phyloP scores from a whole-genome alignment of 164 flowering plant species.

The Chimonanthus salicifolius region DNA sequence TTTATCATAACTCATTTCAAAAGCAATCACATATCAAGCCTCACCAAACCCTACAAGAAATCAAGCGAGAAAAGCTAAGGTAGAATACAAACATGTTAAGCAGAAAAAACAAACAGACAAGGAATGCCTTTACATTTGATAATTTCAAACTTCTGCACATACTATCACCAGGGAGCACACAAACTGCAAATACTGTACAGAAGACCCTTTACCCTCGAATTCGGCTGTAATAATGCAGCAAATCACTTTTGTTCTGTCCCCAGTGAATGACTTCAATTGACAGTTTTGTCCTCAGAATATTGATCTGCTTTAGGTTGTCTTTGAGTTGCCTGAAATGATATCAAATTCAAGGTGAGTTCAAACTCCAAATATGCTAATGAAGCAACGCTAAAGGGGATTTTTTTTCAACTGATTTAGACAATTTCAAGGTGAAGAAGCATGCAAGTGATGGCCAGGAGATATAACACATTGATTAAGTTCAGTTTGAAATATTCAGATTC shows the following conservation, averaged over 20 bases:
- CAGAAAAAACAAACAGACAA: background rate
- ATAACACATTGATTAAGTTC: background rate
- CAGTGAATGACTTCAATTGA: background rate
- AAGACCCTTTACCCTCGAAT: background rate
- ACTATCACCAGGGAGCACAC: background rate
- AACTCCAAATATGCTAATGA: background rate
- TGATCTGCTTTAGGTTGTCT: background rate
- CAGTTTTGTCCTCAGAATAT: background rate
- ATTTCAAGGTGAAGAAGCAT: background rate
- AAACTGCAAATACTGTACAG: background rate
- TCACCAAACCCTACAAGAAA: conserved; percentile 2
- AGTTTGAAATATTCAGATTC: background rate
- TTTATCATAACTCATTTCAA: background rate
- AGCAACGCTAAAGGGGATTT: background rate
- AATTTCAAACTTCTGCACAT: too few relatives aligned
- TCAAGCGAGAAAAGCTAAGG: background rate
- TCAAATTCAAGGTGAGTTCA: background rate
- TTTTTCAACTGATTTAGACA: background rate
- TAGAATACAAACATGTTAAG: background rate
- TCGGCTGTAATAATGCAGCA: background rate
- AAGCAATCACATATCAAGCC: background rate
- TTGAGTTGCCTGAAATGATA: background rate
- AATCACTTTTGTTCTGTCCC: background rate
- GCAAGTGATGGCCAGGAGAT: background rate
- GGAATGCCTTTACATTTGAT: background rate